phyloP scores from a whole-genome alignment of 2,329 filamentous ascomycete genomes.

The Colletotrichum orbiculare region DNA sequence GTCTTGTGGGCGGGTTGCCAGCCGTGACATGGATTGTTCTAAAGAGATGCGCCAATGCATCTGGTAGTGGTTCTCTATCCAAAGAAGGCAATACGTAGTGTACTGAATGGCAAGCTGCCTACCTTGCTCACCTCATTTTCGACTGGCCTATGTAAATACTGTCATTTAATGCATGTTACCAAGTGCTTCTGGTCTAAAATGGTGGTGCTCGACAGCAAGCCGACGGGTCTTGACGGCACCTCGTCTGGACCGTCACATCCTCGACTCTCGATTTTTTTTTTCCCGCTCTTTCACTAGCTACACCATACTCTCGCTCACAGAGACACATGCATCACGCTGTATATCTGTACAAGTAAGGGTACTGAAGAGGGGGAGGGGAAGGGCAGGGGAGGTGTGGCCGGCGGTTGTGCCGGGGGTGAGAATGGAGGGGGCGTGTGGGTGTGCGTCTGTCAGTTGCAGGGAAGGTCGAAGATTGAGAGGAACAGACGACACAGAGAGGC shows the following conservation, averaged over 20 bases:
- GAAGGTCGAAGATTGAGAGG: neutral
- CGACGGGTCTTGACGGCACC: conserved; percentile 33
- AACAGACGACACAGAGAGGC: conserved; percentile 5
- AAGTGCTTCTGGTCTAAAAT: conserved; percentile 29
- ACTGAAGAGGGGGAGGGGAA: conserved; percentile 14
- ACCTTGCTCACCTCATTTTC: too few relatives aligned
- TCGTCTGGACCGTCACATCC: conserved; percentile 29
- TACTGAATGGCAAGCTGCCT: conserved; percentile 10
- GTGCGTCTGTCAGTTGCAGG: conserved; percentile 21
- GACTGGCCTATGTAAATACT: conserved; percentile 9
- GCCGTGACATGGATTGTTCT: conserved; percentile 27
- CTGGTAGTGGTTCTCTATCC: conserved; percentile 29
- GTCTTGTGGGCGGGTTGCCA: conserved; percentile 13
- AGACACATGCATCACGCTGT: conserved; percentile 30
- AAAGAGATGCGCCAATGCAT: conserved; percentile 37
- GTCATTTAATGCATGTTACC: conserved; percentile 32
- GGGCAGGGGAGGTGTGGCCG: conserved; percentile 23
- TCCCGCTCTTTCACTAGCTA: conserved; percentile 7
- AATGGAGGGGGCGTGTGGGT: conserved; percentile 19
- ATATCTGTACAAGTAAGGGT: conserved; percentile 23
- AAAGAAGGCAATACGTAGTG: conserved; percentile 33
- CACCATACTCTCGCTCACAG: conserved; percentile 17
- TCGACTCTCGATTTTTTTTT: conserved; percentile 21
- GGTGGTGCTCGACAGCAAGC: conserved; percentile 30
- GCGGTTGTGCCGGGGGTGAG: conserved; percentile 36